Percentiles rank a stretch among this genome's conserved stretches.
Evolutionary conservation across 169 alveolate species (phyloP).

Genomic region (Cryptosporidium viatorum): DNA sequence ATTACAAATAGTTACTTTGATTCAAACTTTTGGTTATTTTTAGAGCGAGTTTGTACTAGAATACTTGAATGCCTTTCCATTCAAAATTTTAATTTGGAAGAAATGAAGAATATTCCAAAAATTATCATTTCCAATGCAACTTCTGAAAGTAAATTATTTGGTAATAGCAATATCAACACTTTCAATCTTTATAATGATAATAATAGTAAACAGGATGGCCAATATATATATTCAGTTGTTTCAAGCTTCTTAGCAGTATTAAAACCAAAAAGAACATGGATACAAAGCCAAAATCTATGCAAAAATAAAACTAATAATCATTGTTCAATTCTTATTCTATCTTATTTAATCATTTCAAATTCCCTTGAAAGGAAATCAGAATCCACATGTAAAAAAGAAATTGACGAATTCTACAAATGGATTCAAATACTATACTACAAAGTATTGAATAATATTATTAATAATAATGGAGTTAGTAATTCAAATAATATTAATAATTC

Average conservation of each 20-base stretch:
- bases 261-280: conserved; percentile 45
- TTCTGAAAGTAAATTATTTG: neutral
- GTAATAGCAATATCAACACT: neutral
- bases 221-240: conserved; percentile 56
- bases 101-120: neutral
- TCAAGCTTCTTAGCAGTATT: conserved; percentile 56
- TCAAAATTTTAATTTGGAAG: conserved; percentile 28
- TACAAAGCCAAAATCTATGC: neutral
- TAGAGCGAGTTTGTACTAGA: neutral
- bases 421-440: conserved; percentile 4
- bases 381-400: neutral
- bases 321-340: conserved; percentile 9
- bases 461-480: neutral
- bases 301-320: conserved; percentile 4
- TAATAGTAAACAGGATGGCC: conserved; percentile 27
- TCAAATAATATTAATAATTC: neutral
- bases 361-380: conserved; percentile 1
- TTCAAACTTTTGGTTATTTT: conserved; percentile 25
- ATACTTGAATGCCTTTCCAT: conserved; percentile 28
- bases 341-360: conserved; percentile 16
- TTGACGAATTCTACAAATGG: conserved; percentile 21
- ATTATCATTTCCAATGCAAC: neutral
- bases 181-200: neutral
- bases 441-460: neutral
- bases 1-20: conserved; percentile 19